phyloP scores from a whole-genome alignment of 2,329 filamentous ascomycete genomes.

The Nakataea oryzae region DNA sequence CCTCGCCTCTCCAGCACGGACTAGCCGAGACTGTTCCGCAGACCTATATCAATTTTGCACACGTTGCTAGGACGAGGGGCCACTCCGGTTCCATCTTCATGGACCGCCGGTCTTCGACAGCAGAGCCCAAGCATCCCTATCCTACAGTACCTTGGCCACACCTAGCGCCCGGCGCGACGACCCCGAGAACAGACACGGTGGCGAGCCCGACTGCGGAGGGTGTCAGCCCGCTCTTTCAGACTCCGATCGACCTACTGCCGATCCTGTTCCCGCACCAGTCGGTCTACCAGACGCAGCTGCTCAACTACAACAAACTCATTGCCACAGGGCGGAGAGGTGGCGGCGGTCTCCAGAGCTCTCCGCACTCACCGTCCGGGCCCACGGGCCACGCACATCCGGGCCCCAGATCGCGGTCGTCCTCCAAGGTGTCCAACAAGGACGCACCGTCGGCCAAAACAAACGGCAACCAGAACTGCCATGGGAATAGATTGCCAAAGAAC shows the following conservation, averaged over 20 bases:
- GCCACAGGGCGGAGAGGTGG: conserved; percentile 44
- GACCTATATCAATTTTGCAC: not conserved
- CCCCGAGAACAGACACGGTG: conserved; percentile 11
- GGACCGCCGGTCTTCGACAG: conserved; percentile 38
- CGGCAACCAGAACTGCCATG: conserved; percentile 40
- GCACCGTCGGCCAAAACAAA: conserved; percentile 1
- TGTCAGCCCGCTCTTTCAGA: not conserved
- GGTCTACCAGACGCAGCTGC: conserved; percentile 50
- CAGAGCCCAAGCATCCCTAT: conserved; percentile 38
- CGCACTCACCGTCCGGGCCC: conserved; percentile 44
- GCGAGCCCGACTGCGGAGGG: conserved; percentile 12
- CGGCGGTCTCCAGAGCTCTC: conserved; percentile 44
- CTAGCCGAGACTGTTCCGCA: not conserved
- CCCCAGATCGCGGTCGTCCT: conserved; percentile 46
- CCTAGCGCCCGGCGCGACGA: conserved; percentile 7
- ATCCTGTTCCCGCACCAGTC: conserved; percentile 50
- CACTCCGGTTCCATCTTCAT: conserved; percentile 24
- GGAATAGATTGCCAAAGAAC: conserved; percentile 48
- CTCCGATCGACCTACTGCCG: conserved; percentile 40
- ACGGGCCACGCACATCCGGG: conserved; percentile 39
- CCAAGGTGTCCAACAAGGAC: conserved; percentile 49
- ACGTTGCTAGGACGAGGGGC: not conserved
- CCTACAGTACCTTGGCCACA: conserved; percentile 26
- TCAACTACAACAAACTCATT: conserved; percentile 56
- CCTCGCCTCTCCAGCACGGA: not conserved